Conservation (phyloP, 73 alveolate species). For the Tetrahymena elliotti region DNA sequence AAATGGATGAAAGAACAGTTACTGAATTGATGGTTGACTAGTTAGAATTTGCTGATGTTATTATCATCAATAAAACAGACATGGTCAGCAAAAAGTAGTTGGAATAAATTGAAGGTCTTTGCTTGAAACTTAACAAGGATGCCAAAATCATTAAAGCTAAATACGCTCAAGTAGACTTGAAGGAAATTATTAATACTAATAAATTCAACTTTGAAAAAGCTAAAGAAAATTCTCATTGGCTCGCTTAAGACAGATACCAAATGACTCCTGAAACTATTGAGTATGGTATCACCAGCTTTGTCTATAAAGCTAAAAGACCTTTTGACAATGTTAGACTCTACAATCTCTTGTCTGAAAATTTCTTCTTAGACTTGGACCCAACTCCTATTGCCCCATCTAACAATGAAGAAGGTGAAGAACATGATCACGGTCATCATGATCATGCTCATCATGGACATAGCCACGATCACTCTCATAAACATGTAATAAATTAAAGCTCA, state of each 20-base stretch:
- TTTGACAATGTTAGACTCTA: conserved; percentile 40
- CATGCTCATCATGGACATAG: not conserved
- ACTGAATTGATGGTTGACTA: conserved; percentile 53
- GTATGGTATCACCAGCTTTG: conserved; percentile 43
- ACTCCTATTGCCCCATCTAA: not conserved
- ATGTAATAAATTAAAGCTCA: not conserved
- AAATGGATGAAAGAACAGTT: conserved; percentile 36
- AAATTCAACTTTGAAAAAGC: conserved; percentile 49
- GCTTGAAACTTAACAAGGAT: conserved; percentile 40
- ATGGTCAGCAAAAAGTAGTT: conserved; percentile 21
- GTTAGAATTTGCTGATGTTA: conserved; percentile 59
- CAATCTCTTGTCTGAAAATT: not conserved
- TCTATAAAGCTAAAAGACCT: conserved; percentile 41
- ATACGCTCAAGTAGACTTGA: conserved; percentile 36
- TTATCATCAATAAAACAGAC: conserved; percentile 45
- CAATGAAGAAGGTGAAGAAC: not conserved
- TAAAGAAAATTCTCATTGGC: conserved; percentile 41
- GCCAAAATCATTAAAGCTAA: conserved; percentile 45
- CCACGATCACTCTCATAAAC: not conserved
- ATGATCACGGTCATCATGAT: not conserved
- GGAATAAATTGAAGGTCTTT: conserved; percentile 1
- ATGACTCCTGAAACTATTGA: conserved; percentile 51
- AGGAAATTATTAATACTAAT: conserved; percentile 32
- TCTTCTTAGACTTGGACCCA: not conserved
- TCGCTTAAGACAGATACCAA: conserved; percentile 35